phyloP scores from a whole-genome alignment of 495 filamentous ascomycete genomes.

The Aspergillus sparsus region DNA sequence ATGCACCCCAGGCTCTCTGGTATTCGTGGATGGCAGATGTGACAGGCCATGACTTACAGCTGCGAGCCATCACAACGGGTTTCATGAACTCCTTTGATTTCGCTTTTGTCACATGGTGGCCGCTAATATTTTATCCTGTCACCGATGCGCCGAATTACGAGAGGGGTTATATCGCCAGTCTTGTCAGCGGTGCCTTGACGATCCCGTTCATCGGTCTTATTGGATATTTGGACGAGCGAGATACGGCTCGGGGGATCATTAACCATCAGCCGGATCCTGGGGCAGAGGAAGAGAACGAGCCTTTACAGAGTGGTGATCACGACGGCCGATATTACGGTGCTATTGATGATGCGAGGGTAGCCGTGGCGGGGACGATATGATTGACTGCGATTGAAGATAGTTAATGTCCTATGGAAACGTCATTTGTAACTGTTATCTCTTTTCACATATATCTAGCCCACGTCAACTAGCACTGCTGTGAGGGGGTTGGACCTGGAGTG shows the following conservation, averaged over 20 bases:
- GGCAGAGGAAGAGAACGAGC: background rate
- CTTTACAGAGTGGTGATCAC: background rate
- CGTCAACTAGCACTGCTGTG: background rate
- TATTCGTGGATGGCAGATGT: slow-evolving; percentile 42
- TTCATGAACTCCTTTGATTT: slow-evolving; percentile 46
- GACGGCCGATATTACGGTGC: background rate
- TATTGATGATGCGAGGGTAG: background rate
- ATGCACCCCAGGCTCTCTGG: slow-evolving; percentile 40
- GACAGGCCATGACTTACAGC: slow-evolving; percentile 36
- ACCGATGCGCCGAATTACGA: slow-evolving; percentile 37
- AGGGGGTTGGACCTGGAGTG: background rate
- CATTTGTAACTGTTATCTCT: no score
- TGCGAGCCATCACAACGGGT: slow-evolving; percentile 37
- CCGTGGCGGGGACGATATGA: background rate
- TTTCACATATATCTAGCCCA: background rate
- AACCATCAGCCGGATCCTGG: slow-evolving; percentile 4
- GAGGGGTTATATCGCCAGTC: slow-evolving; percentile 39
- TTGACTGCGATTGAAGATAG: background rate
- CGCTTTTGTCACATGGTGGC: slow-evolving; percentile 42
- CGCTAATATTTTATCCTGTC: slow-evolving; percentile 37
- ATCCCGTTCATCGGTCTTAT: slow-evolving; percentile 34
- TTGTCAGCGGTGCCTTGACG: slow-evolving; percentile 35
- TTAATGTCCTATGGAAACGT: background rate
- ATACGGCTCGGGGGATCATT: slow-evolving; percentile 31
- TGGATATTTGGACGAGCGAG: slow-evolving; percentile 34